phyloP scores from a whole-genome alignment of 805 yeast species.

The Monosporozyma yasuniensis region DNA sequence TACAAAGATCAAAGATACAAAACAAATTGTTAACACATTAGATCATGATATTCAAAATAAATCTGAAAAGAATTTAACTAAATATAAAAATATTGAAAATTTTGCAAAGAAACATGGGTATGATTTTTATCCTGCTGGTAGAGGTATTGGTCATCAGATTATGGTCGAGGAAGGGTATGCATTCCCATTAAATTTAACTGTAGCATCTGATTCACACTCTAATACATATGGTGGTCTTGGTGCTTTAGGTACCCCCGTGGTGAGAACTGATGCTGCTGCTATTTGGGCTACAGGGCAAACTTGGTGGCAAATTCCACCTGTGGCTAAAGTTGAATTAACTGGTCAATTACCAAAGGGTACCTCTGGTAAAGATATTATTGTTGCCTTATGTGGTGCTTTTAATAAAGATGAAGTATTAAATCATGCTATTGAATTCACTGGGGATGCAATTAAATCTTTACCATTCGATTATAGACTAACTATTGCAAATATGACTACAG shows the following conservation, averaged over 20 bases:
- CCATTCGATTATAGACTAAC: conserved; percentile 81
- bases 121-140: conserved; percentile 96
- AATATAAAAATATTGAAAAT: conserved; percentile 78
- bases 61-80: conserved; percentile 76
- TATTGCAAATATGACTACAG: conserved; percentile 96
- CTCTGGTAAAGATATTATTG: conserved; percentile 94
- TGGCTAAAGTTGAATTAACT: conserved; percentile 80
- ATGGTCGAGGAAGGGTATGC: conserved; percentile 99
- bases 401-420: conserved; percentile 87
- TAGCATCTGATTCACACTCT: conserved; percentile 96
- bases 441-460: conserved; percentile 61
- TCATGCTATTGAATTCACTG: conserved; percentile 90
- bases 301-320: conserved; percentile 99
- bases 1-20: conserved; percentile 64
- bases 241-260: conserved; percentile 92
- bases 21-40: conserved; percentile 90
- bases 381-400: conserved; percentile 88
- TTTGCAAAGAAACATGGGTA: conserved; percentile 88
- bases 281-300: conserved; percentile 99
- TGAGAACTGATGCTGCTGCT: conserved; percentile 97
- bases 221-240: conserved; percentile 98
- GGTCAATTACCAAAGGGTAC: conserved; percentile 80
- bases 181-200: conserved; percentile 85
- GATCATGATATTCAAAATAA: conserved; percentile 98
- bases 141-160: conserved; percentile 98